Evolutionary conservation across 2,329 filamentous ascomycete species (phyloP).

Genomic region (Pseudogymnoascus sp.): DNA sequence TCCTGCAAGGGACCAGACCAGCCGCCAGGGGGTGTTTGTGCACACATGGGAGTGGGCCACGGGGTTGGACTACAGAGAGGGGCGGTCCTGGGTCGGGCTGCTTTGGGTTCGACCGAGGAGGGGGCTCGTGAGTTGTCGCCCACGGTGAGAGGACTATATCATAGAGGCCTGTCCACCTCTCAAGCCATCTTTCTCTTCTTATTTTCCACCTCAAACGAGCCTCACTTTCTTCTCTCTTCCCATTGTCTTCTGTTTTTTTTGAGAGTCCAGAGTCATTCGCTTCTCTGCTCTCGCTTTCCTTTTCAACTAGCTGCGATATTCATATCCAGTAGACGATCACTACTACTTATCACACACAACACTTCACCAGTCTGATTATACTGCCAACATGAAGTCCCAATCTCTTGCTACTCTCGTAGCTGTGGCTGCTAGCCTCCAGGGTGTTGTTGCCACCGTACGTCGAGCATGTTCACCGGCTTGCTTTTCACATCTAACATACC

Average conservation of each 20-base stretch:
- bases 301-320: constrained; percentile 19
- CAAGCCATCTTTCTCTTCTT: constrained; percentile 19
- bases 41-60: constrained; percentile 2
- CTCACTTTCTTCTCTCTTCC: constrained; percentile 22
- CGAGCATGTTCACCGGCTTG: background rate
- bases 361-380: constrained; percentile 23
- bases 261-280: constrained; percentile 40
- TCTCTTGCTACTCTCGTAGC: constrained; percentile 37
- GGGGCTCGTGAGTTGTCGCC: background rate
- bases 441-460: constrained; percentile 38
- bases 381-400: constrained; percentile 37
- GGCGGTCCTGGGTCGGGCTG: background rate
- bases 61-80: background rate
- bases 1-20: background rate
- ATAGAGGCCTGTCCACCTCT: constrained; percentile 12
- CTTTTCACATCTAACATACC: constrained; percentile 16
- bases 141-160: background rate
- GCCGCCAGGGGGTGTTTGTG: constrained; percentile 6
- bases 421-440: constrained; percentile 40
- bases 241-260: constrained; percentile 23
- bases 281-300: constrained; percentile 37
- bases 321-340: constrained; percentile 17
- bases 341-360: constrained; percentile 24
- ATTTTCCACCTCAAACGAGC: constrained; percentile 22
- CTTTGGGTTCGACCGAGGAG: background rate